Evolutionary conservation across 2,329 filamentous ascomycete genomes (phyloP).

Genomic region (Apiospora pterosperma): DNA sequence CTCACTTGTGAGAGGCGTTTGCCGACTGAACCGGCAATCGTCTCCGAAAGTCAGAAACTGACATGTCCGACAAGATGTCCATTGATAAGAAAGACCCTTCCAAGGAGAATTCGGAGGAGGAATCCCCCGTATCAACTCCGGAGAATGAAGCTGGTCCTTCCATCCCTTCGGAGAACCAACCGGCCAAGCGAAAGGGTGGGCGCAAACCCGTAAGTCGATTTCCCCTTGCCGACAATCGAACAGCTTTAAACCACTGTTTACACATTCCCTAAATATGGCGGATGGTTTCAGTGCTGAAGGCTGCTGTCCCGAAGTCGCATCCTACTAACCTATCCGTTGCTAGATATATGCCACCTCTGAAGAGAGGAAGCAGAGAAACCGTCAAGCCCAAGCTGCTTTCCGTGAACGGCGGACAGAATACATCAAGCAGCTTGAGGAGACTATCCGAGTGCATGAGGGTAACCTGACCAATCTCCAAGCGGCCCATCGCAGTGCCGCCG

Average conservation of each 20-base stretch:
- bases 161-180: slow-evolving; percentile 50
- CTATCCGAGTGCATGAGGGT: slow-evolving; percentile 95
- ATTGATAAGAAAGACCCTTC: slow-evolving; percentile 57
- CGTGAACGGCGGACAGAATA: slow-evolving; percentile 96
- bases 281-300: background rate
- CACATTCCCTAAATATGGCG: background rate
- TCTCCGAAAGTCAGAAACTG: slow-evolving; percentile 33
- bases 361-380: slow-evolving; percentile 94
- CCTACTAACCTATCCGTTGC: background rate
- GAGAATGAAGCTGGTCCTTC: slow-evolving; percentile 48
- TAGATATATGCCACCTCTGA: slow-evolving; percentile 99
- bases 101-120: slow-evolving; percentile 60
- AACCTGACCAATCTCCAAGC: slow-evolving; percentile 89
- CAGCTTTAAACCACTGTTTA: background rate
- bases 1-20: slow-evolving; percentile 30
- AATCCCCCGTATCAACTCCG: slow-evolving; percentile 58
- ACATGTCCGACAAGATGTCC: slow-evolving; percentile 66
- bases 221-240: background rate
- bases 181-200: slow-evolving; percentile 94
- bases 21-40: slow-evolving; percentile 38
- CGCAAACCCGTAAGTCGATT: slow-evolving; percentile 80
- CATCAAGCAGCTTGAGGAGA: slow-evolving; percentile 97
- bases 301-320: background rate
- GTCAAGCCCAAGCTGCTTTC: slow-evolving; percentile 96
- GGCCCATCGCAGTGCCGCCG: slow-evolving; percentile 88